phyloP scores from a whole-genome alignment of 768 basidiomycete genomes.

The Tulasnella calospora region DNA sequence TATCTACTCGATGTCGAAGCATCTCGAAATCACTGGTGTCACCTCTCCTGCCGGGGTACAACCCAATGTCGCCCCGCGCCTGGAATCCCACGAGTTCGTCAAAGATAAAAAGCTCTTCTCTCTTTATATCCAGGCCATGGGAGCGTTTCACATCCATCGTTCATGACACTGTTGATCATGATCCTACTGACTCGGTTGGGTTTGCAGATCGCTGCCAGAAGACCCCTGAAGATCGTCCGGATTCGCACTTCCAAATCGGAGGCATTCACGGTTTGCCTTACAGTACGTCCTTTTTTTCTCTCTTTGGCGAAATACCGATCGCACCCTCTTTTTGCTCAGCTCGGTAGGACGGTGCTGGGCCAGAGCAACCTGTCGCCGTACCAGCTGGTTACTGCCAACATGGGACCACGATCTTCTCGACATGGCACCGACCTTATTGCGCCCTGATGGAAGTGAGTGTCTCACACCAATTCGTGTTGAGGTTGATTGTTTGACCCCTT shows the following conservation, averaged over 20 bases:
- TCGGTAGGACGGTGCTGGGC: constrained; percentile 27
- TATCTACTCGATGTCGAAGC: too few relatives aligned
- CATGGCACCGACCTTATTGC: constrained; percentile 54
- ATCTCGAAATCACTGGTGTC: too few relatives aligned
- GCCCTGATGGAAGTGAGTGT: constrained; percentile 46
- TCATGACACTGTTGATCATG: too few relatives aligned
- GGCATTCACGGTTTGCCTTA: too few relatives aligned
- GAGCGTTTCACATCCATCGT: constrained; percentile 31
- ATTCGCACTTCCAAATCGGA: too few relatives aligned
- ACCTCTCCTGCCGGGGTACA: too few relatives aligned
- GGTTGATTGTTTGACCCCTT: too few relatives aligned
- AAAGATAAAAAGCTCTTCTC: constrained; percentile 46
- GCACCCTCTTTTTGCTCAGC: constrained; percentile 33
- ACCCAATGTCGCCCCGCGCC: constrained; percentile 34
- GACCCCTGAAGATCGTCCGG: too few relatives aligned
- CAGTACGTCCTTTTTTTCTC: too few relatives aligned
- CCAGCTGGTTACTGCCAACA: constrained; percentile 3
- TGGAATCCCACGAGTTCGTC: constrained; percentile 45
- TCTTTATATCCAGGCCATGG: constrained; percentile 48
- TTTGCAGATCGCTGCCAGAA: too few relatives aligned
- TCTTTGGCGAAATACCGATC: too few relatives aligned
- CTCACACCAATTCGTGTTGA: background rate
- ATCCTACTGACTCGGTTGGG: too few relatives aligned
- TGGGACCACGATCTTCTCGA: constrained; percentile 45
- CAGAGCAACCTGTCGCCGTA: constrained; percentile 15